Conservation (phyloP, 1,139 yeast species). For the Kazachstania sp. region DNA sequence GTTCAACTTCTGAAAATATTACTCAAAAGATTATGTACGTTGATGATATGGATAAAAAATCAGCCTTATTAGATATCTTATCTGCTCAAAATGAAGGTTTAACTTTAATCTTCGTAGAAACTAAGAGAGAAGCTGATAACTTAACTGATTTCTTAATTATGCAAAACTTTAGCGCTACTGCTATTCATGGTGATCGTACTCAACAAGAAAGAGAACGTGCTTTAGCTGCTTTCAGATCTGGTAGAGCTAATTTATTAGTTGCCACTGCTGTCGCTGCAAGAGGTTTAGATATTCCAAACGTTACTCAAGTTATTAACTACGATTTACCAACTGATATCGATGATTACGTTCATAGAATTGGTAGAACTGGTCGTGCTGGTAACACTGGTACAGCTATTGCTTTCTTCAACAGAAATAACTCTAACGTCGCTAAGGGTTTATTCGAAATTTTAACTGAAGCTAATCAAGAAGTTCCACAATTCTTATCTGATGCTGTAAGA, state of each 20-base stretch:
- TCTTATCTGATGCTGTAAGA: conserved; percentile 71
- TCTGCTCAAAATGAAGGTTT: conserved; percentile 64
- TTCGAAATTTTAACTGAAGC: conserved; percentile 87
- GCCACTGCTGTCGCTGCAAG: conserved; percentile 97
- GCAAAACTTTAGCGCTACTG: conserved; percentile 92
- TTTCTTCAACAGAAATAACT: conserved; percentile 93
- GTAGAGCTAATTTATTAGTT: conserved; percentile 56
- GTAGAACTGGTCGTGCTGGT: conserved; percentile 99
- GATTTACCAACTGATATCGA: conserved; percentile 96
- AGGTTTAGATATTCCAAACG: conserved; percentile 98
- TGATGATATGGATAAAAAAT: conserved; percentile 91
- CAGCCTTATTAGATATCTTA: conserved; percentile 81
- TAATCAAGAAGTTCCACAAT: conserved; percentile 92
- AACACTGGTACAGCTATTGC: conserved; percentile 97
- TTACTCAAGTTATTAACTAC: conserved; percentile 92
- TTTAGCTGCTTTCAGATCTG: conserved; percentile 52
- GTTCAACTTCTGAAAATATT: conserved; percentile 94
- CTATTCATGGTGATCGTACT: conserved; percentile 98
- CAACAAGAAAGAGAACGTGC: conserved; percentile 98
- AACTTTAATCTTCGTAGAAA: conserved; percentile 92
- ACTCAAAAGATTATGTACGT: conserved; percentile 90
- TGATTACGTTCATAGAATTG: conserved; percentile 98
- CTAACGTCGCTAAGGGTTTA: conserved; percentile 80
- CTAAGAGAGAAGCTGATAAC: conserved; percentile 97
- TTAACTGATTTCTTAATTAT: conserved; percentile 84